These are phyloP conservation scores for Candida suzukii DNA, from an alignment of 805 yeast species.

Conservation along the genomic window DNA sequence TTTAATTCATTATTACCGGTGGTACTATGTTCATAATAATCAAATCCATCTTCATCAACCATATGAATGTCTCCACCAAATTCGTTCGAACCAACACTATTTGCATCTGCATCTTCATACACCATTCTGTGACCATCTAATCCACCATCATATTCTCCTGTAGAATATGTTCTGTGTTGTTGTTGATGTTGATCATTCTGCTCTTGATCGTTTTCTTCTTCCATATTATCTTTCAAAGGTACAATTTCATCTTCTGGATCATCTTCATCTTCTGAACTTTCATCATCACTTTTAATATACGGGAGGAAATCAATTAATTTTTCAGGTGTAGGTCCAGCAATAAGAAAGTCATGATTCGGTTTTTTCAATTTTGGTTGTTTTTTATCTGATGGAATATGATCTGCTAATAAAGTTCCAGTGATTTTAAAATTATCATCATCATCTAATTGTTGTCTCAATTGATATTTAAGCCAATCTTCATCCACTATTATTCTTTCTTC, in stretches of 20 bases:
- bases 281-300: constrained; percentile 22
- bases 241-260: constrained; percentile 2
- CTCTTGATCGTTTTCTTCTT: neutral
- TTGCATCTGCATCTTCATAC: neutral
- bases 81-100: neutral
- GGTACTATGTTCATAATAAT: constrained; percentile 17
- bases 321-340: constrained; percentile 29
- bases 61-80: neutral
- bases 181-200: neutral
- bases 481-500: constrained; percentile 13
- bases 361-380: constrained; percentile 10
- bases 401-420: constrained; percentile 19
- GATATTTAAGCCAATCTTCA: constrained; percentile 27
- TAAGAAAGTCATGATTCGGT: constrained; percentile 21
- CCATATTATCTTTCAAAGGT: constrained; percentile 2
- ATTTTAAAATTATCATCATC: constrained; percentile 19
- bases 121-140: no score
- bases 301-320: constrained; percentile 23
- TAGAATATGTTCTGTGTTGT: no score
- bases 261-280: constrained; percentile 5
- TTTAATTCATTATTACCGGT: constrained; percentile 3
- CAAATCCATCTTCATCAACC: constrained; percentile 7
- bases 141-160: no score
- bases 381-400: constrained; percentile 21
- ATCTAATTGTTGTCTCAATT: constrained; percentile 20